Conservation (phyloP, 768 basidiomycete genomes). For the Tricholoma sp. region DNA sequence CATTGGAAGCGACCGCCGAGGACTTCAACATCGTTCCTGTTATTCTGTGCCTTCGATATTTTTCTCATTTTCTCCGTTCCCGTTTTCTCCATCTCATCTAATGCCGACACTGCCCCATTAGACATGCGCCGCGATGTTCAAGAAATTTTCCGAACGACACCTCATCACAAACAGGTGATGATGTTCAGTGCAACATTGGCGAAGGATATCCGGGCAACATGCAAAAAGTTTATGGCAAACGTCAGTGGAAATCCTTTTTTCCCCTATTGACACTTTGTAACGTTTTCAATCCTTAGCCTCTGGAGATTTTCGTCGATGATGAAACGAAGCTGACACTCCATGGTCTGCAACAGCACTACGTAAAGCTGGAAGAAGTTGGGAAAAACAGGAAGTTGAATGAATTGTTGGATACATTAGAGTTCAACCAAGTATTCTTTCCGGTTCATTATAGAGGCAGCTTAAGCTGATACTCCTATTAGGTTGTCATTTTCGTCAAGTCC, state of each 20-base stretch:
- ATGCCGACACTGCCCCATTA: conserved; percentile 68
- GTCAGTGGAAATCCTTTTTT: conserved; percentile 46
- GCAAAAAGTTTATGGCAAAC: conserved; percentile 99
- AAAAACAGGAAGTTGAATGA: conserved; percentile 99
- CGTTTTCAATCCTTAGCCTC: conserved; percentile 52
- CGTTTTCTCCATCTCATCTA: conserved; percentile 55
- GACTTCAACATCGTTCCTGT: conserved; percentile 22
- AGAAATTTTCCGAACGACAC: conserved; percentile 98
- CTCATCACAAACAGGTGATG: conserved; percentile 99
- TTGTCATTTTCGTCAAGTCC: conserved; percentile 99
- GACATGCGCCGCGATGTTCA: conserved; percentile 99
- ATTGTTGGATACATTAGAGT: conserved; percentile 90
- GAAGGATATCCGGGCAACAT: conserved; percentile 95
- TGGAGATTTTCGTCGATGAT: conserved; percentile 99
- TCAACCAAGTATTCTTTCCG: conserved; percentile 77
- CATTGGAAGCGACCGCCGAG: conserved; percentile 32
- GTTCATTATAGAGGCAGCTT: neutral
- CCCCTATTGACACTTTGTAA: neutral
- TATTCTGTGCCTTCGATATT: conserved; percentile 26
- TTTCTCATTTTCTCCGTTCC: conserved; percentile 45
- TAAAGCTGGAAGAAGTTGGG: conserved; percentile 89
- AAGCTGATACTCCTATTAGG: conserved; percentile 42
- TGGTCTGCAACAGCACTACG: conserved; percentile 97
- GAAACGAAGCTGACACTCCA: conserved; percentile 98
- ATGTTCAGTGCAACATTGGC: conserved; percentile 99